Conservation (phyloP, 805 yeast species). For the Ogataea neopini region DNA sequence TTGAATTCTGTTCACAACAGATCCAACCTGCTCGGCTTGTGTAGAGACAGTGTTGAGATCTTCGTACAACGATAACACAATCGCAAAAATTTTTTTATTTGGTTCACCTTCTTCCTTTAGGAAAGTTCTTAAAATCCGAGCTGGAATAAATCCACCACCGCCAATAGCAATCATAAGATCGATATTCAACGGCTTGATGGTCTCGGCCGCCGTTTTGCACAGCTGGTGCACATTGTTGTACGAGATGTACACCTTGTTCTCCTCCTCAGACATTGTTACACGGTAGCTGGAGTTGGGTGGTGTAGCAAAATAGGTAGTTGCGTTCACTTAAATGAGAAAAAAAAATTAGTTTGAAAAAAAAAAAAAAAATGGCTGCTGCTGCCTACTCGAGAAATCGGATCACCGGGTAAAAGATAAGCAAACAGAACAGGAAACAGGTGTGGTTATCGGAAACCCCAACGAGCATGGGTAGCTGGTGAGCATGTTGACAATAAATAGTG, state of each 20-base stretch:
- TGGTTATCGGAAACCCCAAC: no score
- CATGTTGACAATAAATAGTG: background rate
- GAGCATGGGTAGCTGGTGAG: background rate
- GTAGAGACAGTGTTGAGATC: slow-evolving; percentile 65
- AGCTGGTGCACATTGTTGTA: slow-evolving; percentile 77
- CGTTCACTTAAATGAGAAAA: background rate
- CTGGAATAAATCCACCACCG: slow-evolving; percentile 89
- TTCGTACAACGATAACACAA: slow-evolving; percentile 89
- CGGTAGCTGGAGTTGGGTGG: no score
- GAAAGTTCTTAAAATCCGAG: slow-evolving; percentile 92
- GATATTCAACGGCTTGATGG: slow-evolving; percentile 71
- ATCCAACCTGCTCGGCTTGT: slow-evolving; percentile 58
- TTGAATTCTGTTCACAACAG: slow-evolving; percentile 72
- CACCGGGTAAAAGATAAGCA: background rate
- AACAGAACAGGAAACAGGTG: background rate
- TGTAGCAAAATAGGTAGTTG: background rate
- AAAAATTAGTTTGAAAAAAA: background rate
- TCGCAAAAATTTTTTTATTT: slow-evolving; percentile 92
- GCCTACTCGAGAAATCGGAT: background rate
- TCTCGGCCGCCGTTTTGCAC: slow-evolving; percentile 49
- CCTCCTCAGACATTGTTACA: slow-evolving; percentile 16
- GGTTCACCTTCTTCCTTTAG: slow-evolving; percentile 85
- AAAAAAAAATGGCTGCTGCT: background rate
- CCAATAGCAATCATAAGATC: slow-evolving; percentile 94
- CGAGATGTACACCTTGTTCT: slow-evolving; percentile 65